phyloP scores from a whole-genome alignment of 139 green algal genomes.

The Chlorella sp. region DNA sequence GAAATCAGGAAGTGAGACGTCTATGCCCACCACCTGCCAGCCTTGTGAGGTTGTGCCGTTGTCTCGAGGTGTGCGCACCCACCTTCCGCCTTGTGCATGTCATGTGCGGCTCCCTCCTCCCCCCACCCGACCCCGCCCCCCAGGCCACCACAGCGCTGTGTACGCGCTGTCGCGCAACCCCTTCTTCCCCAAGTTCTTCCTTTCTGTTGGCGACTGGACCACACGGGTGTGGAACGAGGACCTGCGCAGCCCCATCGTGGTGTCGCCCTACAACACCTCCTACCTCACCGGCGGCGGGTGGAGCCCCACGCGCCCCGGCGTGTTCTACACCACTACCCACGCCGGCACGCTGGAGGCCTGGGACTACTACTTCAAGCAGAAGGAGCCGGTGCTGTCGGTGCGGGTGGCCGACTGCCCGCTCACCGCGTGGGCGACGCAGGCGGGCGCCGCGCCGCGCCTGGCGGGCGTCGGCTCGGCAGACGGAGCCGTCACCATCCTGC shows the following conservation, averaged over 20 bases:
- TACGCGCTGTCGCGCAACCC: conserved; percentile 84
- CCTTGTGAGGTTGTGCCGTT: neutral
- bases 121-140: neutral
- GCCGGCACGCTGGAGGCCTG: conserved; percentile 89
- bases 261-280: conserved; percentile 76
- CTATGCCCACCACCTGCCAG: neutral
- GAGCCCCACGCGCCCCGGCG: conserved; percentile 78
- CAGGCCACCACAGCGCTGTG: conserved; percentile 88
- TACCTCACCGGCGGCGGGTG: conserved; percentile 86
- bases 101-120: neutral
- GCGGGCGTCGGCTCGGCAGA: conserved; percentile 73
- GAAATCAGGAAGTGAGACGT: no score
- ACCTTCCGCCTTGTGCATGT: no score
- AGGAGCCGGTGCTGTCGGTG: conserved; percentile 76
- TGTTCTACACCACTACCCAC: conserved; percentile 87
- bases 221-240: conserved; percentile 93
- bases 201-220: conserved; percentile 92
- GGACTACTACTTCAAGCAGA: conserved; percentile 94
- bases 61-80: no score
- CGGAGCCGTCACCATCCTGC: conserved; percentile 77
- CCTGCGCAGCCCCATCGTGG: conserved; percentile 87
- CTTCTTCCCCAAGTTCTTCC: conserved; percentile 94
- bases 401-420: conserved; percentile 49
- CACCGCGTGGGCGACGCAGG: conserved; percentile 40
- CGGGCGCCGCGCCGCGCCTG: conserved; percentile 58